phyloP scores from a whole-genome alignment of 768 basidiomycete genomes.

The Boletus rubroflammeus region DNA sequence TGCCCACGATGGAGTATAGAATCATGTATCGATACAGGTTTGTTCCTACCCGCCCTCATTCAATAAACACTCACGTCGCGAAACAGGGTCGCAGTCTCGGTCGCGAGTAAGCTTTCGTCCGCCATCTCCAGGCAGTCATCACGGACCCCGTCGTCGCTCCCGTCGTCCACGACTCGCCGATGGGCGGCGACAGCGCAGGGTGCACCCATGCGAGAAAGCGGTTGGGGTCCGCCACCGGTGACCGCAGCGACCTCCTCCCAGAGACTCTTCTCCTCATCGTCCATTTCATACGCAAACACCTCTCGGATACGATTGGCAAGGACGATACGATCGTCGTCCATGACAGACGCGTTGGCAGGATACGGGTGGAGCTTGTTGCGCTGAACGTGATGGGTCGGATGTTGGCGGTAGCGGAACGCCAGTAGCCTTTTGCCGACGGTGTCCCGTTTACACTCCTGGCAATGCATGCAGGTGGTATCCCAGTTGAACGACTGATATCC shows the following conservation, averaged over 20 bases:
- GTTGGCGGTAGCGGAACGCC: slow-evolving; percentile 18
- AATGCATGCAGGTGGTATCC: slow-evolving; percentile 24
- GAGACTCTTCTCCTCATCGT: slow-evolving; percentile 27
- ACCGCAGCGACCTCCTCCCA: slow-evolving; percentile 29
- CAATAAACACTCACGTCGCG: slow-evolving; percentile 24
- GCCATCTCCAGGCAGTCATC: slow-evolving; percentile 12
- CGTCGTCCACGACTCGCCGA: not conserved
- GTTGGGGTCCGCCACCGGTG: slow-evolving; percentile 12
- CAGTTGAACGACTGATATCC: slow-evolving; percentile 17
- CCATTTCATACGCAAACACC: slow-evolving; percentile 17
- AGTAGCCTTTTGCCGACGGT: slow-evolving; percentile 25
- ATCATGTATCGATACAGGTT: slow-evolving; percentile 7
- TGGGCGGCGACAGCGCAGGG: slow-evolving; percentile 7
- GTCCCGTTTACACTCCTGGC: slow-evolving; percentile 29
- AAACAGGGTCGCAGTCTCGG: slow-evolving; percentile 17
- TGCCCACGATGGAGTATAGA: not conserved
- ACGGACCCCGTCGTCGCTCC: not conserved
- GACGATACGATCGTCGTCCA: slow-evolving; percentile 6
- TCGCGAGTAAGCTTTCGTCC: slow-evolving; percentile 18
- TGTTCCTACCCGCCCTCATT: not conserved
- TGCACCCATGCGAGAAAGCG: slow-evolving; percentile 16
- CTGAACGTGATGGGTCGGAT: slow-evolving; percentile 4
- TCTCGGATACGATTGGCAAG: slow-evolving; percentile 11
- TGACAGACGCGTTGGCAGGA: not conserved
- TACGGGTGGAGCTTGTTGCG: not conserved